A percentile compares a stretch with the other conserved stretches of the same genome.
Conservation (phyloP, 2,329 filamentous ascomycete species). For the Fusarium buharicum region DNA sequence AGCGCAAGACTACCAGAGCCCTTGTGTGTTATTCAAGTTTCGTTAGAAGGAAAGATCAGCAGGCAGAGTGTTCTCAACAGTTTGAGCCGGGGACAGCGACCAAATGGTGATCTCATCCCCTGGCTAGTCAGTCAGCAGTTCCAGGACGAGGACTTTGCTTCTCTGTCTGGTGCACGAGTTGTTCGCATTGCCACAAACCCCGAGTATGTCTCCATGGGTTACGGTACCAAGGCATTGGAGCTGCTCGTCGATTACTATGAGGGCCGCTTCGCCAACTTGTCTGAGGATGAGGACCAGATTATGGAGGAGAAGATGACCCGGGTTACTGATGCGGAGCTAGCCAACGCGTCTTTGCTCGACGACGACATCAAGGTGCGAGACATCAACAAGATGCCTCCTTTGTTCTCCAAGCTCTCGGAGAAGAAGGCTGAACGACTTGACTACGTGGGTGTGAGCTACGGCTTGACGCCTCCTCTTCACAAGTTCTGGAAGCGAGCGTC, state of each 20-base stretch:
- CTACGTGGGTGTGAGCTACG: constrained; percentile 95
- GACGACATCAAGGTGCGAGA: constrained; percentile 93
- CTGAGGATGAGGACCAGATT: constrained; percentile 70
- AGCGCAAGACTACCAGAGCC: constrained; percentile 87
- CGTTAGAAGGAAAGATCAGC: constrained; percentile 94
- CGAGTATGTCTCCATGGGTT: constrained; percentile 91
- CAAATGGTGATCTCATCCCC: constrained; percentile 92
- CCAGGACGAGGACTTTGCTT: constrained; percentile 96
- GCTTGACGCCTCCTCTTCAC: constrained; percentile 85
- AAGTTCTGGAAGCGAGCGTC: constrained; percentile 94
- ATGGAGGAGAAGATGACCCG: constrained; percentile 75
- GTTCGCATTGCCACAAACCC: constrained; percentile 97
- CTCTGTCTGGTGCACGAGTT: constrained; percentile 88
- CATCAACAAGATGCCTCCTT: constrained; percentile 88
- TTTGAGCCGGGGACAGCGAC: constrained; percentile 86
- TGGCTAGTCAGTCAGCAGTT: constrained; percentile 99
- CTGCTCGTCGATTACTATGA: constrained; percentile 94
- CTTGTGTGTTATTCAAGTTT: constrained; percentile 92
- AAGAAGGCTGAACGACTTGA: constrained; percentile 82
- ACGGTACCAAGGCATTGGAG: constrained; percentile 87
- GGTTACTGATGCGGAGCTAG: constrained; percentile 84
- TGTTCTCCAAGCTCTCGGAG: constrained; percentile 90
- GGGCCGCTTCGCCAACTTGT: constrained; percentile 86
- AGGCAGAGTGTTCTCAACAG: constrained; percentile 90
- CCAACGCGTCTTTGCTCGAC: constrained; percentile 78